Evolutionary conservation across 2,329 filamentous ascomycete genomes (phyloP), one percentile per base, ranked within the genome.

Genomic region (Penicillium psychrosexuale): DNA sequence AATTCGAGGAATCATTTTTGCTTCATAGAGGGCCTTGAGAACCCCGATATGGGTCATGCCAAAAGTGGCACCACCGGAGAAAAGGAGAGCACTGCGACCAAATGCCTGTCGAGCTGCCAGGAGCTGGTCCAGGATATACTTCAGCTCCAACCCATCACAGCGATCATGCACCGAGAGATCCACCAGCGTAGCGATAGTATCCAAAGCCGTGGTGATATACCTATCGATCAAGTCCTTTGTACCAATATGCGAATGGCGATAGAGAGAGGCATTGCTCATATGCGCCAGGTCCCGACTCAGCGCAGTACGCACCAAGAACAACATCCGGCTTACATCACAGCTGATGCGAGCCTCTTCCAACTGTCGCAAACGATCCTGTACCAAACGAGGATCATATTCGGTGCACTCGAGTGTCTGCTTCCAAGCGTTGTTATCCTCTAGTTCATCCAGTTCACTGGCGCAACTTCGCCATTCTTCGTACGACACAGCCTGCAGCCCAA

Each of bases 41-140:
- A 96, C 91, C 1, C 91, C 91, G 51, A 96, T 88, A 69, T 96
- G 91, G 56, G 89, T 89, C 89, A 96, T 95, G 38, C 91, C 91
- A 74, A 95, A 91, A 0, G 91, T 94, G 1, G 88, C 91, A 2
- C 91, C 91, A 8, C 91, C 91, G 5, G 91, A 95, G 9, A 96
- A 78, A 9, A 95, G 78, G 47, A 96, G 76, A 0, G 90, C 91
- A 59, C 87, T 94, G 58, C 91, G 82, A n/a, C 91, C 91, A 67
- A 91, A 95, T 34, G 89, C 88, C 67, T 92, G 89, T 37, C 90
- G 83, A 1, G 89, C 83, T 52, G 84, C 83, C 43, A 92, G 73
- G 60, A 94, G 79, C 53, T 85, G 84, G 51, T 92, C 87, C 6
- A 91, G 77, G 5, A 87, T 78, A 52, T 80, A 75, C 53, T 77